Evolutionary conservation across 140 eudicot species (phyloP), one percentile per base, ranked within the genome.

Genomic region (Anethum foeniculum): DNA sequence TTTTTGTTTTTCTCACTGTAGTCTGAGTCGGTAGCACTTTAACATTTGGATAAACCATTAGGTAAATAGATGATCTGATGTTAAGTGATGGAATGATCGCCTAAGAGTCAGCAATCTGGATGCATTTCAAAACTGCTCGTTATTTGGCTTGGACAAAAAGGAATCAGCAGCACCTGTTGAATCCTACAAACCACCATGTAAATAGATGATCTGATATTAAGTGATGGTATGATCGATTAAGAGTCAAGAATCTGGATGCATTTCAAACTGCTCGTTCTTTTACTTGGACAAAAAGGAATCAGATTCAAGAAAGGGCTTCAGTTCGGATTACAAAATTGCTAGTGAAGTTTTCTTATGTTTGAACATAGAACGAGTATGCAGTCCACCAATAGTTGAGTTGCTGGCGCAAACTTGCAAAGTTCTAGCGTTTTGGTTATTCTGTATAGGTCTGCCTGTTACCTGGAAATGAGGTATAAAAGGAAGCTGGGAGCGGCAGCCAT

Each of bases 11-110:
- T 49, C 58, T 72, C 27, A 32, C 67, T 83, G 88, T 97, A 94
- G 97, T 92, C 97, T 9, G 99, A 94, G 71, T 92, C 97, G 8
- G 84, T 94, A 84, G 97, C 97, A 72, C 90, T 93, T 56, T 86
- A 90, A 82, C 97, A 94, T 83, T 90, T 94, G 87, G 97, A 88
- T 32, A 27, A 81, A 72, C 88, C 88, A 77, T 79, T 91, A 1
- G 88, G 95, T 89, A 92, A 92, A 94, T 93, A 91, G 86, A 93
- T 38, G 97, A 93, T 79, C 82, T 85, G 49, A 86, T 91, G 47
- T 86, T 91, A 83, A 91, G 89, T 71, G 97, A 94, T 83, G 85
- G 89, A 84, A 86, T 89, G 58, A 85, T 83, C 96, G 98, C 77
- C 85, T 94, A 27, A 71, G 89, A 83, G 86, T 88, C n/a, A n/a